Evolutionary conservation across 2,329 filamentous ascomycete species (phyloP), one percentile per base, ranked within the genome.

Genomic region (Aureobasidium sp.): DNA sequence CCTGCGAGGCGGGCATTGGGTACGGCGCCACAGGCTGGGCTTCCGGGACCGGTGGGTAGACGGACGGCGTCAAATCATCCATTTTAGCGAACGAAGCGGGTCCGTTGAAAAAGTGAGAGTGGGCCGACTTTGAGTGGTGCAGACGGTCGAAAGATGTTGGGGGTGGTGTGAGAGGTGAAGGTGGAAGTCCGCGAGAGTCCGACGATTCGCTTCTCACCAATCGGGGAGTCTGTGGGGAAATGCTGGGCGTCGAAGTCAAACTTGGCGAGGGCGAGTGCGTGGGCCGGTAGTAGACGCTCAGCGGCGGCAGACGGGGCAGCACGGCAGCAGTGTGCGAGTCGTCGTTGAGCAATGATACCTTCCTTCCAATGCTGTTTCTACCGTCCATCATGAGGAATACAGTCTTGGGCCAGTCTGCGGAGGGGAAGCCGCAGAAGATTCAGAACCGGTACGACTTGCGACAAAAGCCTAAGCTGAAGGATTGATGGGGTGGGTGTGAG

Each of bases 331-430:
- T 55, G 59, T 53, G 62, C 54, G 61, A 62, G 55, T 72, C 74
- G 70, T 78, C 77, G 75, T 79, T 80, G 71, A 80, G 73, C 68
- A 80, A 73, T 69, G 77, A 79, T 70, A 80, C 77, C 69, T 74
- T 77, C 69, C 77, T 75, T 71, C 78, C 78, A 66, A 71, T 75
- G 67, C 75, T 75, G 70, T 80, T 78, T 73, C 75, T 79, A 73
- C 77, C 77, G 76, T 80, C 78, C 78, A 80, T 80, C 63, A 73
- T 73, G 71, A 66, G 69, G 64, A 58, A 67, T 68, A 69, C 66
- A 71, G 67, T 58, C 25, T 30, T 42, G 50, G 21, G 41, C 49
- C 59, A 55, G 16, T 41, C 57, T 50, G 57, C 57, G 57, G 45
- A 30, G n/a, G 7, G 5, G 3, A 16, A 21, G 37, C 59, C 49